Evolutionary conservation across 2,329 filamentous ascomycete species (phyloP).

Genomic region (Penicillium sp.): DNA sequence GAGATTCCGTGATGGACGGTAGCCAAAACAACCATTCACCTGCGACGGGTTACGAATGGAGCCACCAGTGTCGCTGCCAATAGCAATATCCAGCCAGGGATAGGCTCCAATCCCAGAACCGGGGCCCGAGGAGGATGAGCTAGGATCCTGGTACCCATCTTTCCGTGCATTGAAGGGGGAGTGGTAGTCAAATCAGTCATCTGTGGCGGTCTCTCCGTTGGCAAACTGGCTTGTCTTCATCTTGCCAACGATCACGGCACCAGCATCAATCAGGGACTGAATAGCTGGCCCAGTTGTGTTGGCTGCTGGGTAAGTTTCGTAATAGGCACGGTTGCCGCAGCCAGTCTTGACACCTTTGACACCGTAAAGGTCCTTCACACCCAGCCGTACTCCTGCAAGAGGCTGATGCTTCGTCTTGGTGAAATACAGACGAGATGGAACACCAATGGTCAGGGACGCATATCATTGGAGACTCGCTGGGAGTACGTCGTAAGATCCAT

Average conservation of each 20-base stretch:
- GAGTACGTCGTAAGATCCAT: constrained; percentile 5
- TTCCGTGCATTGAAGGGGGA: constrained; percentile 46
- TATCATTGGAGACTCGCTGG: background rate
- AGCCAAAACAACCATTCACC: constrained; percentile 58
- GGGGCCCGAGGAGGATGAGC: constrained; percentile 34
- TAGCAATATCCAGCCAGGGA: constrained; percentile 54
- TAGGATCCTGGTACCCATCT: constrained; percentile 44
- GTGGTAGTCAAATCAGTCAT: constrained; percentile 45
- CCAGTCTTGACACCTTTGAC: constrained; percentile 63
- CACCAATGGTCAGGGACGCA: constrained; percentile 40
- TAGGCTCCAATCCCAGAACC: constrained; percentile 42
- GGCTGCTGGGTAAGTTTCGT: constrained; percentile 57
- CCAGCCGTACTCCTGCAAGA: constrained; percentile 65
- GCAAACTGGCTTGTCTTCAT: constrained; percentile 45
- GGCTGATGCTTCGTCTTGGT: constrained; percentile 51
- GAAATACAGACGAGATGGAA: constrained; percentile 67
- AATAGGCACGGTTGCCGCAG: constrained; percentile 65
- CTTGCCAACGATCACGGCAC: constrained; percentile 56
- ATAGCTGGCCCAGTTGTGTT: constrained; percentile 58
- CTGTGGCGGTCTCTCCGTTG: constrained; percentile 37
- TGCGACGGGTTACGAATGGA: constrained; percentile 55
- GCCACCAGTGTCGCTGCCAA: constrained; percentile 53
- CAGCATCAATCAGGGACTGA: constrained; percentile 63
- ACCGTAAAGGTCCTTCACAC: constrained; percentile 68
- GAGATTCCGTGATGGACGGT: constrained; percentile 56